Percentiles rank a stretch among this genome's conserved stretches.
These are phyloP conservation scores for Venustampulla echinocandica DNA, from an alignment of 495 filamentous ascomycete species.

Conservation along the genomic window DNA sequence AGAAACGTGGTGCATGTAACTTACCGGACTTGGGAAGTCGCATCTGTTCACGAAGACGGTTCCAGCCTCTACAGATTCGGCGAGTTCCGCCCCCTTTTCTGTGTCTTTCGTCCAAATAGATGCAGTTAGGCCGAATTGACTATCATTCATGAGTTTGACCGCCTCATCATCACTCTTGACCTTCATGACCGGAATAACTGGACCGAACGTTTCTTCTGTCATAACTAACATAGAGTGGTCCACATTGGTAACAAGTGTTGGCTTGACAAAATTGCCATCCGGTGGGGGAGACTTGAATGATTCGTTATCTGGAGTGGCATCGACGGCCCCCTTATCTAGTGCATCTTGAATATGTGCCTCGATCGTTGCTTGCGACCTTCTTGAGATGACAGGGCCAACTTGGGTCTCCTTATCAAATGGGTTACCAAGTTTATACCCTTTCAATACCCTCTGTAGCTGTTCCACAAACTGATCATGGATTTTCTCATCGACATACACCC, in stretches of 20 bases:
- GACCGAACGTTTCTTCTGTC: constrained; percentile 95
- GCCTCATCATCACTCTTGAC: constrained; percentile 79
- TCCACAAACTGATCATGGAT: constrained; percentile 75
- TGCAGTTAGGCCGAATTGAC: constrained; percentile 89
- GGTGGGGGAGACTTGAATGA: constrained; percentile 58
- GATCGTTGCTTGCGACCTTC: constrained; percentile 64
- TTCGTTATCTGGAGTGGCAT: constrained; percentile 73
- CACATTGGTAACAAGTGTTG: constrained; percentile 73
- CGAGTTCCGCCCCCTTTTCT: constrained; percentile 62
- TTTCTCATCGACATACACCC: constrained; percentile 81
- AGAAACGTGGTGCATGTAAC: too few species aligned
- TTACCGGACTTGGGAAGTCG: constrained; percentile 86
- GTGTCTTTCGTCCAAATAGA: constrained; percentile 97
- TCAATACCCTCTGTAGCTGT: constrained; percentile 70
- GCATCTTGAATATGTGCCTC: constrained; percentile 76
- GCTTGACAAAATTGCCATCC: constrained; percentile 78
- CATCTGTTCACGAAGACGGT: constrained; percentile 95
- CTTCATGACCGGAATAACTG: constrained; percentile 89
- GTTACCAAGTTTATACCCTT: constrained; percentile 81
- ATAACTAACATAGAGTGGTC: constrained; percentile 83
- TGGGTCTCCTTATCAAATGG: constrained; percentile 71
- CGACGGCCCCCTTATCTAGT: constrained; percentile 68
- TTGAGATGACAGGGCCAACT: constrained; percentile 83
- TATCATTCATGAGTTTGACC: constrained; percentile 84
- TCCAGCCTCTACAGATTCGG: constrained; percentile 79